Conservation (phyloP, 768 basidiomycete species). For the Lepiota brunneoincarnata region DNA sequence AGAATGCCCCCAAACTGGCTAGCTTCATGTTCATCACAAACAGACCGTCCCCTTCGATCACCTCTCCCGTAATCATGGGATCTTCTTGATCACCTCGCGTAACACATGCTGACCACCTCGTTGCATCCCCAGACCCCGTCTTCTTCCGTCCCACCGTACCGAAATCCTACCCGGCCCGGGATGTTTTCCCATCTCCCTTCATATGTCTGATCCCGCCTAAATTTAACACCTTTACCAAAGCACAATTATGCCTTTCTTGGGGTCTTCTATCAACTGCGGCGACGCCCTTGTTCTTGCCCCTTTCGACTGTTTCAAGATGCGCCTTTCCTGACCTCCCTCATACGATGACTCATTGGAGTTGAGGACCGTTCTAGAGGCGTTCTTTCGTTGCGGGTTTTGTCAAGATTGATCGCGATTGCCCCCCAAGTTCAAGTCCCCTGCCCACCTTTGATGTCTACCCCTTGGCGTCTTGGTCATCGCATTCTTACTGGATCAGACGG, state of each 20-base stretch:
- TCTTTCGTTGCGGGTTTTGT: neutral
- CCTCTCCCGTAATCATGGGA: conserved; percentile 3
- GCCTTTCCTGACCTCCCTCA: neutral
- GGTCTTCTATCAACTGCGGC: neutral
- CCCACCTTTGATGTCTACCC: too few relatives aligned
- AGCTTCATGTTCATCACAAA: neutral
- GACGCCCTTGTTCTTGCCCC: neutral
- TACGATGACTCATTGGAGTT: conserved; percentile 1
- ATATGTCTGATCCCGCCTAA: neutral
- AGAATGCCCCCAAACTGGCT: neutral
- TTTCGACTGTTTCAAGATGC: neutral
- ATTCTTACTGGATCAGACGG: too few relatives aligned
- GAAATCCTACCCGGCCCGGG: neutral
- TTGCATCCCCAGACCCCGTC: neutral
- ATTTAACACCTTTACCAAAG: neutral
- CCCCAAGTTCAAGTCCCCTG: too few relatives aligned
- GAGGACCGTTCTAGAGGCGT: neutral
- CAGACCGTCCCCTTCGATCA: neutral
- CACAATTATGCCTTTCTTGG: conserved; percentile 5
- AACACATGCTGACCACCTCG: neutral
- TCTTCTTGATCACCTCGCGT: conserved; percentile 4
- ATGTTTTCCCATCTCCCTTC: neutral
- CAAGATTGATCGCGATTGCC: too few relatives aligned
- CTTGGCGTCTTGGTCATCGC: too few relatives aligned
- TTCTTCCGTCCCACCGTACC: neutral